Conservation (phyloP, 257 asterid genomes). For the Knoxia roxburghii region DNA sequence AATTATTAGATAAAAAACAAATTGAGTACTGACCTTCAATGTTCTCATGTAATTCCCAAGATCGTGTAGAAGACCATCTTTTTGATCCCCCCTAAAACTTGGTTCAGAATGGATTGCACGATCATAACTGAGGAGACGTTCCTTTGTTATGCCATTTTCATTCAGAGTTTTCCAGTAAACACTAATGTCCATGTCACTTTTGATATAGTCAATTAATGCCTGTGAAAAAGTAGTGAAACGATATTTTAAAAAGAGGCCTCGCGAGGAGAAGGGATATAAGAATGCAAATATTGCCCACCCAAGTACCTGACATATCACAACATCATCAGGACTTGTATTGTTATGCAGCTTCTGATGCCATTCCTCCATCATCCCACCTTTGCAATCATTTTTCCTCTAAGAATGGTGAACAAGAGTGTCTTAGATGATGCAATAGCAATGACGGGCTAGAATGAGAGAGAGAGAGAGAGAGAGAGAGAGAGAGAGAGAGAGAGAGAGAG, state of each 20-base stretch:
- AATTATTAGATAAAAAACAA: background rate
- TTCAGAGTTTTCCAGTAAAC: slow-evolving; percentile 92
- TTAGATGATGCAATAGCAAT: slow-evolving; percentile 11
- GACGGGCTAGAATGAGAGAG: slow-evolving; percentile 1
- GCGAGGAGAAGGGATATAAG: background rate
- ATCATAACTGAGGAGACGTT: slow-evolving; percentile 96
- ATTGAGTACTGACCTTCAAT: slow-evolving; percentile 53
- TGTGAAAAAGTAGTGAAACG: slow-evolving; percentile 26
- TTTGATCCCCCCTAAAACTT: slow-evolving; percentile 68
- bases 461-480: background rate
- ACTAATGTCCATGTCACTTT: slow-evolving; percentile 70
- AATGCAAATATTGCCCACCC: slow-evolving; percentile 13
- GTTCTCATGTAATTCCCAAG: slow-evolving; percentile 92
- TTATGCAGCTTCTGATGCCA: slow-evolving; percentile 99
- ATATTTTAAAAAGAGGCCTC: background rate
- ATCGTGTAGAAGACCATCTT: slow-evolving; percentile 87
- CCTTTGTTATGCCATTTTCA: slow-evolving; percentile 90
- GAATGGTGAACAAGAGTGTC: slow-evolving; percentile 17
- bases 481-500: background rate
- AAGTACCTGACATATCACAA: slow-evolving; percentile 92
- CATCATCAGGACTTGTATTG: slow-evolving; percentile 99
- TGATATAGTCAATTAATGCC: slow-evolving; percentile 89
- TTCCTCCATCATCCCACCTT: slow-evolving; percentile 98
- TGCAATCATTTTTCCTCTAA: slow-evolving; percentile 88
- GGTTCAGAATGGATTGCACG: slow-evolving; percentile 96